Conservation (phyloP, 345 rosid species). For the Ceriops decandra region DNA sequence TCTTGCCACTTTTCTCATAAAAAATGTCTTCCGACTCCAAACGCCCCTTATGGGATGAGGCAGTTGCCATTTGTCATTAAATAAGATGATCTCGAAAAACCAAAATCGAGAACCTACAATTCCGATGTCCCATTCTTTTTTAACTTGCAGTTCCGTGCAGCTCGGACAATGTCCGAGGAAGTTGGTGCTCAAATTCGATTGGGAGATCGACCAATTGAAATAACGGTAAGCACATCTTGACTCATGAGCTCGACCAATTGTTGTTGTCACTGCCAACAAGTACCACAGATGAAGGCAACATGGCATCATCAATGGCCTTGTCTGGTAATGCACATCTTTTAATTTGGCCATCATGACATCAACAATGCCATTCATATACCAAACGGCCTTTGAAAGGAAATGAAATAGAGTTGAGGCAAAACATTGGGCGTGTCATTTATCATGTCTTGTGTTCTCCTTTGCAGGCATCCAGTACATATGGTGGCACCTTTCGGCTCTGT, state of each 20-base stretch:
- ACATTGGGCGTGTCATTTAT: not conserved
- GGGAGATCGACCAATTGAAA: conserved; percentile 87
- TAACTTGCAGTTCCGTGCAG: conserved; percentile 69
- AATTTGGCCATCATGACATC: too few relatives aligned
- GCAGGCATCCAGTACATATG: conserved; percentile 48
- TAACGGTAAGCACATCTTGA: conserved; percentile 42
- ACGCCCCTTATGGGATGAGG: conserved; percentile 90
- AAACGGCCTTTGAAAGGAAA: too few relatives aligned
- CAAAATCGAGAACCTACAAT: not conserved
- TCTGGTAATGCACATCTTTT: too few relatives aligned
- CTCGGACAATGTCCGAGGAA: conserved; percentile 70
- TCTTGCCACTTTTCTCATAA: conserved; percentile 74
- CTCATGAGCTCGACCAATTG: not conserved
- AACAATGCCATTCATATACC: too few relatives aligned
- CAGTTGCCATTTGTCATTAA: conserved; percentile 5
- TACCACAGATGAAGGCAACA: too few relatives aligned
- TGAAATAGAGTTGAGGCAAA: too few relatives aligned
- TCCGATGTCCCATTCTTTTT: not conserved
- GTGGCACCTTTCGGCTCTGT: conserved; percentile 51
- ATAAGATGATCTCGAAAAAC: too few relatives aligned
- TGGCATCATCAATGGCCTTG: too few relatives aligned
- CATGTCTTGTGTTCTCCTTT: not conserved
- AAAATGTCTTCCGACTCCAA: conserved; percentile 64
- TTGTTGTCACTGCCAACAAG: too few relatives aligned
- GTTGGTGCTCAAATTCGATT: conserved; percentile 81